Percentiles rank a stretch among this genome's conserved stretches.
These are phyloP conservation scores for Stagonosporopsis rhizophila DNA, from an alignment of 2,329 filamentous ascomycete species.

Conservation along the genomic window DNA sequence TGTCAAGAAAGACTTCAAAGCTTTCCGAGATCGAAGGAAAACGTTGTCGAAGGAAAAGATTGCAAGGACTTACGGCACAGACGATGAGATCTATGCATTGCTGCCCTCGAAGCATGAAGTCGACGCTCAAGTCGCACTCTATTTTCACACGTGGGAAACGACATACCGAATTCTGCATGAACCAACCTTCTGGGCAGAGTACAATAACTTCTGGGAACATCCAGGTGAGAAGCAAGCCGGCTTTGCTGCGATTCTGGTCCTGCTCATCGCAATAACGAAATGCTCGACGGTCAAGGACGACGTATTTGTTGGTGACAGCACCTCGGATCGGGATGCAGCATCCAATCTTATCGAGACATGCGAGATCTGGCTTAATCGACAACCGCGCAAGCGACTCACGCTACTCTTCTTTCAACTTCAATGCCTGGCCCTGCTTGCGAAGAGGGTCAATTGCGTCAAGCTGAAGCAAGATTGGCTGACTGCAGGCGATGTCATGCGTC, in stretches of 20 bases:
- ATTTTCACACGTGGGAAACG: conserved; percentile 60
- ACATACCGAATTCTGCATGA: conserved; percentile 61
- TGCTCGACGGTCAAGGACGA: conserved; percentile 44
- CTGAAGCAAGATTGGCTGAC: conserved; percentile 62
- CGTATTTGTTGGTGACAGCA: conserved; percentile 54
- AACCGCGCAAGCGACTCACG: conserved; percentile 62
- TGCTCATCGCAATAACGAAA: conserved; percentile 50
- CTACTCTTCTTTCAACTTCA: conserved; percentile 59
- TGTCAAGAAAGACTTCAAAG: conserved; percentile 44
- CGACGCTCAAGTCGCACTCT: conserved; percentile 55
- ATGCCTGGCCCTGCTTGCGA: conserved; percentile 59
- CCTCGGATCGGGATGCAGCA: conserved; percentile 50
- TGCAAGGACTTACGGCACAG: conserved; percentile 24
- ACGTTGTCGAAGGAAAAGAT: conserved; percentile 30
- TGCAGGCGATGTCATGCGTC: conserved; percentile 58
- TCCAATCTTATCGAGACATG: conserved; percentile 48
- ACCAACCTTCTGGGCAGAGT: conserved; percentile 61
- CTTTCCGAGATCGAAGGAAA: conserved; percentile 42
- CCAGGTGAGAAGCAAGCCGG: conserved; percentile 26
- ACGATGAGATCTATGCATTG: conserved; percentile 46
- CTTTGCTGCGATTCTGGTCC: conserved; percentile 51
- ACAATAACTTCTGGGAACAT: conserved; percentile 56
- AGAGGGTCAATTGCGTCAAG: conserved; percentile 59
- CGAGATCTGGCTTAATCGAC: conserved; percentile 52
- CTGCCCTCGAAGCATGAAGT: conserved; percentile 48